Evolutionary conservation across 495 filamentous ascomycete species (phyloP).

Genomic region (Hypoxylon cercidicola): DNA sequence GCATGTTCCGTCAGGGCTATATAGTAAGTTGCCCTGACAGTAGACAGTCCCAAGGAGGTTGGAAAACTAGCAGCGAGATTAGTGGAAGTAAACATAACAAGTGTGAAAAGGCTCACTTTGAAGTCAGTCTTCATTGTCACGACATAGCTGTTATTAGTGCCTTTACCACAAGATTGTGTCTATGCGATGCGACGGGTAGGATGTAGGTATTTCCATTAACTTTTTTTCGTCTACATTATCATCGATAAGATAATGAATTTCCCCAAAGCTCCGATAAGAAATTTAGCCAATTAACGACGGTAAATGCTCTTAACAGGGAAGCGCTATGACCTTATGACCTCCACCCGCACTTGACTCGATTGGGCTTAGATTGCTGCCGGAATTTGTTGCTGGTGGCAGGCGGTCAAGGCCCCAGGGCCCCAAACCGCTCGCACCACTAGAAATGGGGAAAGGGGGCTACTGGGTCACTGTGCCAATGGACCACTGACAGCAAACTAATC

Average conservation of each 20-base stretch:
- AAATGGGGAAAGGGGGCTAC: conserved; percentile 33
- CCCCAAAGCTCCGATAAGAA: conserved; percentile 11
- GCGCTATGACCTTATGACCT: conserved; percentile 11
- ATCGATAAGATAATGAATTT: conserved; percentile 42
- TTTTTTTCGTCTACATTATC: conserved; percentile 48
- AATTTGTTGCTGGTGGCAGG: conserved; percentile 28
- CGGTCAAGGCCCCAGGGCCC: conserved; percentile 47
- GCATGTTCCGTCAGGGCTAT: conserved; percentile 95
- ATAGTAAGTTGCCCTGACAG: conserved; percentile 94
- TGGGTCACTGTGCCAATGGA: too few relatives aligned
- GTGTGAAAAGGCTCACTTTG: conserved; percentile 66
- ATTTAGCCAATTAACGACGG: conserved; percentile 19
- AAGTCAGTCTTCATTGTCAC: conserved; percentile 94
- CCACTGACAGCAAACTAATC: conserved; percentile 39
- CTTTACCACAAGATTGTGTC: conserved; percentile 7
- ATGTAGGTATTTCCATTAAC: conserved; percentile 17
- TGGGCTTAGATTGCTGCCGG: conserved; percentile 9
- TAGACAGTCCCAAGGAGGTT: conserved; percentile 97
- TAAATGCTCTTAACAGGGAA: not conserved
- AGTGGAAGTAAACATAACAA: not conserved
- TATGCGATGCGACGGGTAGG: conserved; percentile 29
- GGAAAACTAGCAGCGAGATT: conserved; percentile 72
- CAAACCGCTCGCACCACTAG: conserved; percentile 33
- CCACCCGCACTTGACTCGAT: conserved; percentile 15
- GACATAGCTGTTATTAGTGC: conserved; percentile 29